Evolutionary conservation across 345 rosid species (phyloP).

Genomic region (Brassica cretica): DNA sequence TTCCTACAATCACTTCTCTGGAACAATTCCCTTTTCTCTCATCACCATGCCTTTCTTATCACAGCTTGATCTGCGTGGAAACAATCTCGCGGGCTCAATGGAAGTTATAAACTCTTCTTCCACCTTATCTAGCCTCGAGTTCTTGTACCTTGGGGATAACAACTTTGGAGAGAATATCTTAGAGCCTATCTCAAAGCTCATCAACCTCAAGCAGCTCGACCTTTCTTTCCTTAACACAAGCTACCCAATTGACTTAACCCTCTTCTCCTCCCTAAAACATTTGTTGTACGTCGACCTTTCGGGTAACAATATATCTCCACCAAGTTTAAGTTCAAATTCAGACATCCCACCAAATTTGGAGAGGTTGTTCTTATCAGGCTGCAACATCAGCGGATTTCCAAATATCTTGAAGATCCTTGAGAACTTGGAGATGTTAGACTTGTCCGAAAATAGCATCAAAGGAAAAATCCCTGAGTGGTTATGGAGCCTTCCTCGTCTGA

Average conservation of each 20-base stretch:
- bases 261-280: background rate
- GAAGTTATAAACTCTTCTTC: background rate
- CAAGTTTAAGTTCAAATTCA: background rate
- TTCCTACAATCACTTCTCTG: background rate
- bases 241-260: background rate
- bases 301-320: background rate
- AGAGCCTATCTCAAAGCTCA: constrained; percentile 26
- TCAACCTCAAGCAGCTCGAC: background rate
- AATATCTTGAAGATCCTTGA: background rate
- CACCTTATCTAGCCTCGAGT: background rate
- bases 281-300: background rate
- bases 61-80: background rate
- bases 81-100: background rate
- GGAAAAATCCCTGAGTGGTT: constrained; percentile 15
- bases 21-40: constrained; percentile 7
- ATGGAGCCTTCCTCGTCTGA: background rate
- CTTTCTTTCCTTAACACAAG: constrained; percentile 4
- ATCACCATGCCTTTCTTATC: background rate
- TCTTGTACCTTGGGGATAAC: background rate
- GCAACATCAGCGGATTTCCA: background rate
- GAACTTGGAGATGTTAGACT: background rate
- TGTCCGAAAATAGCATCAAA: background rate
- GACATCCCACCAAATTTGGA: background rate
- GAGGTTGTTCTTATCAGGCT: rapidly evolving
- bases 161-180: background rate